These are phyloP conservation scores for Physcomitrium patens DNA, from an alignment of 225 moss, liverwort and hornwort genomes.

Conservation along the genomic window DNA sequence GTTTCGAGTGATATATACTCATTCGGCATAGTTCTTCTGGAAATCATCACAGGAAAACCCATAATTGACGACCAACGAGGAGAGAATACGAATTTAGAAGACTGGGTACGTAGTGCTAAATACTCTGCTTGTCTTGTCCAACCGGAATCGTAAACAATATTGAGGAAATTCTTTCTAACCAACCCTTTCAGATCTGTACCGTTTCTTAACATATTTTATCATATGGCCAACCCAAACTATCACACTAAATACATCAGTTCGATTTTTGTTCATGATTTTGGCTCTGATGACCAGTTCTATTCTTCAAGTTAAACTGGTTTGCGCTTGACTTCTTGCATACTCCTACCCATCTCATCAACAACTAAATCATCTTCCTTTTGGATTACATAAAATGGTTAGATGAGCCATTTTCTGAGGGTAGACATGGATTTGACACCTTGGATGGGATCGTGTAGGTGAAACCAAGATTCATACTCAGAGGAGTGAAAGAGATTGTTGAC, in stretches of 20 bases:
- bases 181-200: not conserved
- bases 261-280: no score
- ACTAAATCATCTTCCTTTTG: no score
- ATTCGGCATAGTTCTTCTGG: constrained; percentile 43
- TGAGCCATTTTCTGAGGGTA: no score
- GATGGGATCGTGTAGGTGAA: constrained; percentile 23
- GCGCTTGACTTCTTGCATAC: no score
- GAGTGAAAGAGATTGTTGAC: constrained; percentile 38
- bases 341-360: no score
- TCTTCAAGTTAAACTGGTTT: no score
- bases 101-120: constrained; percentile 33
- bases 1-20: constrained; percentile 41
- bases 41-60: constrained; percentile 41
- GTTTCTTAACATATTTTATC: not conserved
- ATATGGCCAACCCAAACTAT: no score
- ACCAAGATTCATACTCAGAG: constrained; percentile 34
- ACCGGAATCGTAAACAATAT: not conserved
- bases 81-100: constrained; percentile 34
- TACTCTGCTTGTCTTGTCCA: not conserved
- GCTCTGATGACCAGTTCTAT: no score
- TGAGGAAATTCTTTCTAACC: not conserved
- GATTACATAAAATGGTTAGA: no score
- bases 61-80: constrained; percentile 34
- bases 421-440: not conserved
- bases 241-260: no score